Conservation (phyloP, 2,329 filamentous ascomycete genomes). For the Hypoxylon sp. region DNA sequence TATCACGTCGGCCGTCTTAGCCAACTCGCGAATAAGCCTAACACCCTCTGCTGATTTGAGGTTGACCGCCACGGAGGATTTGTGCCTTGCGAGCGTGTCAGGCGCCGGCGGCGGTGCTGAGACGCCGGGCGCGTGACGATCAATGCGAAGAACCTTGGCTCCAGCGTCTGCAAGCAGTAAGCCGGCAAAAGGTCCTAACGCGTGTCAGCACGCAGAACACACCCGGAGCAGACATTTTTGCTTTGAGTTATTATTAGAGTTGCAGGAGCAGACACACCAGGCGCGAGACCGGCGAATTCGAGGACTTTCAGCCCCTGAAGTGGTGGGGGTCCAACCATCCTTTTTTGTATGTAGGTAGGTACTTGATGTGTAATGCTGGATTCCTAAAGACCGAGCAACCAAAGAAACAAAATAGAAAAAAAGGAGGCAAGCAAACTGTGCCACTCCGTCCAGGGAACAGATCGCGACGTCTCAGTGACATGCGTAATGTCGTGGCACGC, state of each 20-base stretch:
- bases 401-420: neutral
- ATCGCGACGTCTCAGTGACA: neutral
- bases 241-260: neutral
- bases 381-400: conserved; percentile 1
- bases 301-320: conserved; percentile 67
- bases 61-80: conserved; percentile 82
- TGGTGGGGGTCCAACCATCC: conserved; percentile 56
- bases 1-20: conserved; percentile 76
- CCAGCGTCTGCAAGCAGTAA: conserved; percentile 91
- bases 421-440: no score
- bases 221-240: neutral
- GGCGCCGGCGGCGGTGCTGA: conserved; percentile 57
- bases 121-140: conserved; percentile 65
- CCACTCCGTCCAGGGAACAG: no score
- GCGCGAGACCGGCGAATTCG: conserved; percentile 71
- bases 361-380: neutral
- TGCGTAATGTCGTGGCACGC: neutral
- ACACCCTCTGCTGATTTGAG: conserved; percentile 76
- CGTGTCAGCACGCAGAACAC: conserved; percentile 19
- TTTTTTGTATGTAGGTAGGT: conserved; percentile 14
- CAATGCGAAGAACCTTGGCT: conserved; percentile 87
- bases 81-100: conserved; percentile 84
- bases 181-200: conserved; percentile 83
- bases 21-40: conserved; percentile 73
- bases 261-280: conserved; percentile 58